A percentile compares a stretch with the other conserved stretches of the same genome.
Conservation (phyloP, 192 early-diverging fungal species). For the Coemansia sp. region DNA sequence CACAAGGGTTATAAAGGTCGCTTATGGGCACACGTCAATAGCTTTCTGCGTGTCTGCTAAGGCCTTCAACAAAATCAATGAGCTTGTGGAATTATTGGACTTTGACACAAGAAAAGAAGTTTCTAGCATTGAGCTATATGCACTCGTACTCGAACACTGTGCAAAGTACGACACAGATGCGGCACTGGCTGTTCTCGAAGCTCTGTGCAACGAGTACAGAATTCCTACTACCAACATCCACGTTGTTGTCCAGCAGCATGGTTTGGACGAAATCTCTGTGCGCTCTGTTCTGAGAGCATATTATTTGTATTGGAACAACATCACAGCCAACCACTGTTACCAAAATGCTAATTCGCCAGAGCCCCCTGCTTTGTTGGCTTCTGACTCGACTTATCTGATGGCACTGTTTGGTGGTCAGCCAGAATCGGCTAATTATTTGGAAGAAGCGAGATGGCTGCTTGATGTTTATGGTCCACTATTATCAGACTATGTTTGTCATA, state of each 20-base stretch:
- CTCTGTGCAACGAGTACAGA: constrained; percentile 12
- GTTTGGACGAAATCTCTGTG: neutral
- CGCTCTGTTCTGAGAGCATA: constrained; percentile 18
- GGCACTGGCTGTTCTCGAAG: constrained; percentile 11
- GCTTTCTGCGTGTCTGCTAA: no score
- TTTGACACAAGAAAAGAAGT: no score
- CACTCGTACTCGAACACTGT: constrained; percentile 19
- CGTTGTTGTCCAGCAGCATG: constrained; percentile 1
- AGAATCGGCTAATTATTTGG: constrained; percentile 72
- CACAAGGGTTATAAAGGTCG: no score
- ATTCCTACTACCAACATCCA: constrained; percentile 14
- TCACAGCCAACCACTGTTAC: neutral
- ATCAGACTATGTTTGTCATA: constrained; percentile 64
- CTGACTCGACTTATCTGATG: constrained; percentile 60
- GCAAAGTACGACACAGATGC: neutral
- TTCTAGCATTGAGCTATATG: constrained; percentile 20
- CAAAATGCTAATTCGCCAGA: neutral
- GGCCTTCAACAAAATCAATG: no score
- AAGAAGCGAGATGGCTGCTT: constrained; percentile 72
- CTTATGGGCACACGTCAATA: no score
- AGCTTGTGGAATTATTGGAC: no score
- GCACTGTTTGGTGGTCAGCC: constrained; percentile 84
- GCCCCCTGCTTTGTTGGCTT: constrained; percentile 16
- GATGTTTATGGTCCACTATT: constrained; percentile 72
- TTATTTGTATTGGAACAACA: constrained; percentile 3